phyloP scores from a whole-genome alignment of 805 yeast genomes.

The Kregervanrija delftensis region DNA sequence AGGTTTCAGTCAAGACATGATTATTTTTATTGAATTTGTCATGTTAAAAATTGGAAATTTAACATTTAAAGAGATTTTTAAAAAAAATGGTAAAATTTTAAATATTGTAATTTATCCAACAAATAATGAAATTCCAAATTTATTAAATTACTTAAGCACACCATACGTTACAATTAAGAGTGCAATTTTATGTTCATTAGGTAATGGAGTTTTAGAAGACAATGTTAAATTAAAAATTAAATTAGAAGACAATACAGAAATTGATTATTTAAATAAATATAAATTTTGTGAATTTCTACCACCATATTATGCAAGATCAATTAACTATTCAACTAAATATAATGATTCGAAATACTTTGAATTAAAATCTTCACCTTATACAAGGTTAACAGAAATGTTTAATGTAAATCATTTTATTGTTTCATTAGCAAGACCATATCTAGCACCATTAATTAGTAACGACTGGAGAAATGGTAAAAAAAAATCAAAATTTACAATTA shows the following conservation, averaged over 20 bases:
- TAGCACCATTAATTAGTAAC: constrained; percentile 82
- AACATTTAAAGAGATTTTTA: constrained; percentile 91
- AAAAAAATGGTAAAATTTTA: constrained; percentile 68
- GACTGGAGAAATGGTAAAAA: constrained; percentile 60
- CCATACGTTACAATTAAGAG: constrained; percentile 89
- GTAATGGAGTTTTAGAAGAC: constrained; percentile 62
- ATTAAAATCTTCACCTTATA: constrained; percentile 55
- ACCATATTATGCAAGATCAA: constrained; percentile 34
- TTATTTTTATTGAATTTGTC: constrained; percentile 73
- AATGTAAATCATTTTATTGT: constrained; percentile 92
- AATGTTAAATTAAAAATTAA: constrained; percentile 54
- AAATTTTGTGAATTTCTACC: constrained; percentile 31
- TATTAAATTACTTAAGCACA: constrained; percentile 83
- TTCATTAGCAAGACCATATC: constrained; percentile 86
- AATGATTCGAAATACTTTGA: constrained; percentile 5
- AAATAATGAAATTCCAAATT: constrained; percentile 57
- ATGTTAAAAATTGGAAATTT: constrained; percentile 67
- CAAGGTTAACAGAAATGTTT: constrained; percentile 83
- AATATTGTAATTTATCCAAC: constrained; percentile 85
- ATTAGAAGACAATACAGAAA: constrained; percentile 37
- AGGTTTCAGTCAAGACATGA: constrained; percentile 83
- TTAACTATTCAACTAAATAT: constrained; percentile 11
- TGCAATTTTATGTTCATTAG: constrained; percentile 82
- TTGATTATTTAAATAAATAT: constrained; percentile 19
- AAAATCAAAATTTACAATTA: constrained; percentile 27